Conservation (phyloP, 1,284 basidiomycete species). For the Puccinia horiana region DNA sequence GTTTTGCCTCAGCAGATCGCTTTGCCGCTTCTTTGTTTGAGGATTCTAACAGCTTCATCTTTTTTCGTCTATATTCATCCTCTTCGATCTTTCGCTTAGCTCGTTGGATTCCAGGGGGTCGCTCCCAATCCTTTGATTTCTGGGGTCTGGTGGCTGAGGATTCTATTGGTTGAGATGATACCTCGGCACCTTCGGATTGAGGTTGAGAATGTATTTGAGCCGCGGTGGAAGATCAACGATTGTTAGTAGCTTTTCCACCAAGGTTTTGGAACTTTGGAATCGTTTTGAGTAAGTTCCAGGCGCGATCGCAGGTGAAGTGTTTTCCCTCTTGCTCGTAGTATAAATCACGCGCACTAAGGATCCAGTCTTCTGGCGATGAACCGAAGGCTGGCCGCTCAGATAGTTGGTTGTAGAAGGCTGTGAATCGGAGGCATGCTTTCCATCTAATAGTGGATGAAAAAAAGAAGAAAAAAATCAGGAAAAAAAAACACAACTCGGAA, state of each 20-base stretch:
- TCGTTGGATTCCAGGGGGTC: neutral
- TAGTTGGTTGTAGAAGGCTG: neutral
- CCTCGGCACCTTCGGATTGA: too few species aligned
- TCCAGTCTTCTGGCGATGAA: neutral
- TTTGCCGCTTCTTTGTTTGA: neutral
- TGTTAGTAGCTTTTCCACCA: neutral
- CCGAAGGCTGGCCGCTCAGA: neutral
- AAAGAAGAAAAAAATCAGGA: neutral
- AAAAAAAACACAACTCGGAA: too few species aligned
- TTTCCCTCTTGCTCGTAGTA: neutral
- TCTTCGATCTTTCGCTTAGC: neutral
- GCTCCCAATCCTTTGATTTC: neutral
- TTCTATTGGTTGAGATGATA: neutral
- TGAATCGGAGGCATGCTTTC: constrained; percentile 1
- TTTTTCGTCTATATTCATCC: neutral
- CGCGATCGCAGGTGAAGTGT: neutral
- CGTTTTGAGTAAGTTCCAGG: neutral
- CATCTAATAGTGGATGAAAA: neutral
- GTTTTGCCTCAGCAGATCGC: neutral
- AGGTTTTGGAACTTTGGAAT: neutral
- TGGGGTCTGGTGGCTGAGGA: neutral
- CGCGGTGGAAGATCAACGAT: neutral
- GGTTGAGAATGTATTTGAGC: neutral
- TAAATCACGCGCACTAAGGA: neutral
- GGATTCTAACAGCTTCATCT: neutral